Evolutionary conservation across 371 early-diverging fungal genomes (phyloP).

Genomic region (Nematocida parisii): DNA sequence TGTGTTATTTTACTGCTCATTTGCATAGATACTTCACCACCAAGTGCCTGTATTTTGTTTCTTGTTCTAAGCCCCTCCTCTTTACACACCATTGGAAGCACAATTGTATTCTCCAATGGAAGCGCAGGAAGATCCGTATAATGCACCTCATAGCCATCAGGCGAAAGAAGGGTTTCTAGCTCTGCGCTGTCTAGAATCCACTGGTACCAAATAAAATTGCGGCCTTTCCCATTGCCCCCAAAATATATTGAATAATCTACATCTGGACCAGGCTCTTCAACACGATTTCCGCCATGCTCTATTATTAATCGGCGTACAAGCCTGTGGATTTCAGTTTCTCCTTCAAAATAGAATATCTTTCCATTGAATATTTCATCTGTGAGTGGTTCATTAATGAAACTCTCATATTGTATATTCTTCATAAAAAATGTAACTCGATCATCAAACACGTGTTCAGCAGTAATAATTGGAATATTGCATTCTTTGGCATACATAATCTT

Average conservation of each 20-base stretch:
- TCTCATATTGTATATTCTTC: constrained; percentile 40
- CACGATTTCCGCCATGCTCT: constrained; percentile 66
- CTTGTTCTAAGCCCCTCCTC: constrained; percentile 18
- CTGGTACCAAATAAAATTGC: constrained; percentile 67
- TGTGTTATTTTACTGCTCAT: constrained; percentile 46
- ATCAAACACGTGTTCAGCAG: constrained; percentile 60
- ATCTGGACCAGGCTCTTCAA: constrained; percentile 53
- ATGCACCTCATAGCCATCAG: constrained; percentile 54
- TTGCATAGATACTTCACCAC: constrained; percentile 23
- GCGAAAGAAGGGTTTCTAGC: constrained; percentile 56
- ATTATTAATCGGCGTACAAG: constrained; percentile 64
- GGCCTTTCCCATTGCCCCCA: constrained; percentile 10
- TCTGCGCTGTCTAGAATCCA: constrained; percentile 69
- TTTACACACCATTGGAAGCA: constrained; percentile 15
- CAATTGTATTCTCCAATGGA: constrained; percentile 1
- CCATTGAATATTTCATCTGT: constrained; percentile 63
- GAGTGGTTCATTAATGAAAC: constrained; percentile 9
- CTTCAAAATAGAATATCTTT: constrained; percentile 64
- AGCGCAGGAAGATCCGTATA: constrained; percentile 10
- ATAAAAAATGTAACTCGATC: constrained; percentile 44
- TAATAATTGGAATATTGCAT: constrained; percentile 66
- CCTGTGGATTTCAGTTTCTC: constrained; percentile 58
- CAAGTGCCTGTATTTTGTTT: constrained; percentile 37
- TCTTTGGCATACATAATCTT: constrained; percentile 64
- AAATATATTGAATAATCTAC: constrained; percentile 63